These are phyloP conservation scores for Crassisporium funariophilum DNA, from an alignment of 768 basidiomycete species.

Conservation along the genomic window DNA sequence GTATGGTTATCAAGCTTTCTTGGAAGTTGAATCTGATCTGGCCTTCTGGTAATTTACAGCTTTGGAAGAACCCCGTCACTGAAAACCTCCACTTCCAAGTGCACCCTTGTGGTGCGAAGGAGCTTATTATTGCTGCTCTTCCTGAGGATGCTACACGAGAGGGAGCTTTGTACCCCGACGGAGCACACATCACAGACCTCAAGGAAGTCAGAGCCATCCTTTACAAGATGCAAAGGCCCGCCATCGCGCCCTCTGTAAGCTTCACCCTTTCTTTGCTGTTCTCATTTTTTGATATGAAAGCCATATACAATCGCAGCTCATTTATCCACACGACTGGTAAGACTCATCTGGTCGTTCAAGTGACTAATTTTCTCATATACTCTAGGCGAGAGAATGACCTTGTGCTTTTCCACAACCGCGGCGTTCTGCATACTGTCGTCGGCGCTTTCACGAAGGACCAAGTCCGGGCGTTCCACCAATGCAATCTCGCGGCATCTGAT, in stretches of 20 bases:
- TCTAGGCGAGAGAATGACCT: conserved; percentile 60
- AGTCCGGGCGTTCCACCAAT: conserved; percentile 80
- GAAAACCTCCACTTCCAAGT: conserved; percentile 86
- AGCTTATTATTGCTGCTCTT: conserved; percentile 74
- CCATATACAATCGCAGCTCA: conserved; percentile 43
- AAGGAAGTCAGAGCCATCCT: conserved; percentile 70
- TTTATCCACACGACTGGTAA: conserved; percentile 90
- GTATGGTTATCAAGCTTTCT: conserved; percentile 29
- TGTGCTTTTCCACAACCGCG: conserved; percentile 86
- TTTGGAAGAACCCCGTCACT: conserved; percentile 93
- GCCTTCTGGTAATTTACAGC: conserved; percentile 38
- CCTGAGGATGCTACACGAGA: conserved; percentile 58
- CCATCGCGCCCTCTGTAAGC: conserved; percentile 75
- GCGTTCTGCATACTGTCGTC: conserved; percentile 80
- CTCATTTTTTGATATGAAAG: neutral
- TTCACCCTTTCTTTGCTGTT: neutral
- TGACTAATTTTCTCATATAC: neutral
- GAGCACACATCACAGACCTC: conserved; percentile 74
- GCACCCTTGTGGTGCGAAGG: conserved; percentile 75
- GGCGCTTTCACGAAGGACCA: conserved; percentile 70
- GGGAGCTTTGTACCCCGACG: conserved; percentile 81
- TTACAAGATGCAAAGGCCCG: conserved; percentile 88
- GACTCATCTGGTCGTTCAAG: conserved; percentile 6
- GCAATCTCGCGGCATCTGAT: conserved; percentile 82
- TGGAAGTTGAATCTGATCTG: conserved; percentile 4